Evolutionary conservation across 768 basidiomycete species (phyloP), one percentile per base, ranked within the genome.

Genomic region (Strobilomyces dryophilus): DNA sequence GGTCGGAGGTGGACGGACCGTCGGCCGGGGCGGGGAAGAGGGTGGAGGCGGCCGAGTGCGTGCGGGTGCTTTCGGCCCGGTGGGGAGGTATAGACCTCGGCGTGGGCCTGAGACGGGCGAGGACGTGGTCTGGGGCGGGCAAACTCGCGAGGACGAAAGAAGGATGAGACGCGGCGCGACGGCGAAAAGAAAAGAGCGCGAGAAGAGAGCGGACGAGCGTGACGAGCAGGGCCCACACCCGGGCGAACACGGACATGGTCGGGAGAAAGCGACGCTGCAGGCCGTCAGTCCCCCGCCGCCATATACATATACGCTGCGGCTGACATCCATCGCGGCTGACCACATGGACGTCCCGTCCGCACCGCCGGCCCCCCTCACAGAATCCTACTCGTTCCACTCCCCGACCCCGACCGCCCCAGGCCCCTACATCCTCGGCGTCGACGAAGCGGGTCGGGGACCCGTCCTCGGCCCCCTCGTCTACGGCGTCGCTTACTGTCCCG

Each of bases 401-500:
- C 77, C 83, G 2, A 79, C 67, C 0, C 90, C 91, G 2, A 85
- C 84, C 0, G 79, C 83, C 1, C 52, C 69, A 1, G 91, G 91
- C 0, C 87, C 89, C 0, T 97, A 95, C 73, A 91, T 98, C 45
- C 85, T 99, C 46, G 97, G 97, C 21, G 94, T 99, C n/a, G 97
- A 99, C 69, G 97, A 99, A 68, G 97, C 97, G 0, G 97, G 97
- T 0, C 79, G 97, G 50, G 97, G 97, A 0, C 97, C 95, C 20
- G 95, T 95, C 2, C 75, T 99, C 0, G 95, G 95, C 1, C 97
- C 97, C 0, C 80, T 98, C 54, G 97, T 99, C 0, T 98, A 99
- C 63, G 95, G 90, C 8, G 84, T 95, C 24, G 95, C 97, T 0
- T 98, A 92, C 64, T 98, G 95, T 62, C 90, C 93, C 3, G 77